Evolutionary conservation across 2,329 filamentous ascomycete species (phyloP), one percentile per base, ranked within the genome.

Genomic region (Trichoderma brevicompactum): DNA sequence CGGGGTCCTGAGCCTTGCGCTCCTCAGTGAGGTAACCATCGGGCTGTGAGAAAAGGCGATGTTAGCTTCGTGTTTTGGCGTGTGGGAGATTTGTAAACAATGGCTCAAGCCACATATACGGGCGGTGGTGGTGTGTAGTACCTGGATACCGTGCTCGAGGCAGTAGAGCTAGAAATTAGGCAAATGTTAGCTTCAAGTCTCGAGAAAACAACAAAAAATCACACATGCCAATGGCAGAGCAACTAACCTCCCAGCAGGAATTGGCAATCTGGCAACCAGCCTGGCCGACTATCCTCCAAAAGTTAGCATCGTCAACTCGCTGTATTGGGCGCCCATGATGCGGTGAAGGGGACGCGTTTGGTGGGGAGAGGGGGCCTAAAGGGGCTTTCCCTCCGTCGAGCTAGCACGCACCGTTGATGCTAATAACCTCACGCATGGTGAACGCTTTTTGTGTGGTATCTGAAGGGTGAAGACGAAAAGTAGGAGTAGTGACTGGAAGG

Each of bases 231-330:
- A 58, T 48, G 23, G 44, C 36, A 52, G 9, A 9, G 17, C 43
- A 77, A 85, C 92, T 85, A 85, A 99, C 95, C 93, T 99, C 95
- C 95, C 95, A 99, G 89, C 95, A 98, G 76, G 95, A 95, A 87
- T 99, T 99, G 85, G 94, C 95, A 79, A 99, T 99, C 82, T 99
- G 95, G 89, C 95, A 98, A 91, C 95, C 95, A 80, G 95, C 95
- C 89, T 99, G 95, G 84, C 95, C 95, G 87, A 99, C 95, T 99
- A 81, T 59, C 74, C 69, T 80, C 75, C 76, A 72, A 43, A 53
- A 71, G 83, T 91, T 79, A 90, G 86, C 75, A 82, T 74, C 40
- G 12, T 50, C 49, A 52, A 59, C 49, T 54, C 48, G 36, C 23
- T 9, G 59, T 2, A 34, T 65, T 62, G 64, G 64, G 64, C 64